These are phyloP conservation scores for Exophiala spinifera DNA, from an alignment of 2,329 filamentous ascomycete species.

Conservation along the genomic window DNA sequence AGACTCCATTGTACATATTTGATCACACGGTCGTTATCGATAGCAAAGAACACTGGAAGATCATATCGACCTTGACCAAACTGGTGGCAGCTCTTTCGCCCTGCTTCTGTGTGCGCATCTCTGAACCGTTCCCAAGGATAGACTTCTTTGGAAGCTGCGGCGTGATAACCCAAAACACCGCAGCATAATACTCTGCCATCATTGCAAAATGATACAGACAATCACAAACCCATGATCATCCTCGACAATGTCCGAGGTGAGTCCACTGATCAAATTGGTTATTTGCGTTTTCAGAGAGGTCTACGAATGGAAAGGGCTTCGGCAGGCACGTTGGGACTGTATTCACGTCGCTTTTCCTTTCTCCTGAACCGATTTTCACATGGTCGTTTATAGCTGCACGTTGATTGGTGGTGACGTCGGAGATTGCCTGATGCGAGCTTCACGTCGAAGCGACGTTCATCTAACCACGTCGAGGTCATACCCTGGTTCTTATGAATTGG, in stretches of 20 bases:
- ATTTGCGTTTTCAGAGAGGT: neutral
- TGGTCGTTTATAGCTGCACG: neutral
- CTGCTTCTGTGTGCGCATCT: neutral
- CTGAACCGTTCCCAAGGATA: too few relatives aligned
- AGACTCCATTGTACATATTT: constrained; percentile 21
- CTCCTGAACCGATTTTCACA: neutral
- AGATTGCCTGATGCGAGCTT: constrained; percentile 2
- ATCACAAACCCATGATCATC: neutral
- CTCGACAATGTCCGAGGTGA: neutral
- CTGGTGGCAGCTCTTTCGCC: neutral
- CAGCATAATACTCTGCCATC: too few relatives aligned
- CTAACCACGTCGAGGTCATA: neutral
- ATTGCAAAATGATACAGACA: too few relatives aligned
- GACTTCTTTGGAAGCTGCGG: too few relatives aligned
- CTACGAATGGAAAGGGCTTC: constrained; percentile 8
- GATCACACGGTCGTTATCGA: too few relatives aligned
- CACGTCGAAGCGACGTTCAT: neutral
- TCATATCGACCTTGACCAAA: neutral
- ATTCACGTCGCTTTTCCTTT: neutral
- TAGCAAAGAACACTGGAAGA: too few relatives aligned
- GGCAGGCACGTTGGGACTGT: constrained; percentile 13
- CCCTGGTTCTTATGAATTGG: neutral
- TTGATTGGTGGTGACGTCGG: constrained; percentile 6
- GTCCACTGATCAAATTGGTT: neutral
- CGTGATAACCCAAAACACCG: too few relatives aligned